Evolutionary conservation across 495 filamentous ascomycete genomes (phyloP), one percentile per base, ranked within the genome.

Genomic region (Neurospora sp.): DNA sequence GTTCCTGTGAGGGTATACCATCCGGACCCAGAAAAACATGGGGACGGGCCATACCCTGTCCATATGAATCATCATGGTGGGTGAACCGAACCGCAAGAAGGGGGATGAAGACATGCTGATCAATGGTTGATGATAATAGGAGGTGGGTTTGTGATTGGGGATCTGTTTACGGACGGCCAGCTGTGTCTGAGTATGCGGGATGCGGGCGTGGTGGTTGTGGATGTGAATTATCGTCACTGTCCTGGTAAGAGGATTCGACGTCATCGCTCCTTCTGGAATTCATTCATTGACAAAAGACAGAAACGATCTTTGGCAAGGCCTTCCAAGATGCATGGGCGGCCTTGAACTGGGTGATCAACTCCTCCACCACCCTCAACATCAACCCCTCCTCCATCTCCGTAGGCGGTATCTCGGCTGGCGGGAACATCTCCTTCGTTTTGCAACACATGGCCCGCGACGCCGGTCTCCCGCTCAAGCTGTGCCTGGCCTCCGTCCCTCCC

Each of bases 191-290:
- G 77, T 69, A 84, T 86, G 79, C 81, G 84, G 18, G 81, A 83
- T 27, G 82, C 82, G 4, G 81, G 83, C 5, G 78, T 80, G 4
- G 82, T 80, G 10, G 81, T 86, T 10, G 81, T 88, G 35, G 86
- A 88, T 70, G 83, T 88, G n/a, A 82, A 82, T 40, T 88, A 88
- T 73, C 83, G 85, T n/a, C 82, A 84, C 5, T 84, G 83, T 6
- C 85, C 86, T 27, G 82, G 83, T 83, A 73, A 72, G 78, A 20
- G 11, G 11, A 39, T 12, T 39, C 42, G 38, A 41, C 38, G 23
- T 9, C 20, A n/a, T 69, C 7, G 9, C 54, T 39, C 18, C 18
- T 70, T 42, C 39, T 5, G 2, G 3, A 71, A 9, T 0, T 3
- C 8, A 11, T 54, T 4, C 7, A 4, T 38, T 31, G 37, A 27